Conservation (phyloP, 331 rosid genomes). For the Quercus tomentella region DNA sequence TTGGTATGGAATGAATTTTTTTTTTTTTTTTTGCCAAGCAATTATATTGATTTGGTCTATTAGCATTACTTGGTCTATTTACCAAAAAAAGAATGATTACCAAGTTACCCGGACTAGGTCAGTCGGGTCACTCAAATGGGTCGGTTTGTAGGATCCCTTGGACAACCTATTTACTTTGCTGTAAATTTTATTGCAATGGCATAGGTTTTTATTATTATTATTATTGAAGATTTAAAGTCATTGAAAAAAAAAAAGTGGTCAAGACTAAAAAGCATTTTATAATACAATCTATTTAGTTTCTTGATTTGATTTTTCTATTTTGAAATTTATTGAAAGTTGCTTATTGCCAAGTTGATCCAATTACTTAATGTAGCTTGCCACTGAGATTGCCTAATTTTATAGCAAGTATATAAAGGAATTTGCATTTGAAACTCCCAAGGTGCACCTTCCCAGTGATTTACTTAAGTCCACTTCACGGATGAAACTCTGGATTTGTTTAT, state of each 20-base stretch:
- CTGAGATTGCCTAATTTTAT: no score
- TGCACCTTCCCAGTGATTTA: no score
- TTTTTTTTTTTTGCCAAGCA: background rate
- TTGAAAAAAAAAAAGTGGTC: background rate
- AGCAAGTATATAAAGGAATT: no score
- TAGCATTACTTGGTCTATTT: no score
- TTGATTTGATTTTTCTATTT: background rate
- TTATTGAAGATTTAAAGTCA: background rate
- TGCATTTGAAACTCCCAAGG: no score
- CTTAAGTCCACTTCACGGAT: no score
- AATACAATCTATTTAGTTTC: no score
- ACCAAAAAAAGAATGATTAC: no score
- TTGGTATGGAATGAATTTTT: background rate
- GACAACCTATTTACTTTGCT: background rate
- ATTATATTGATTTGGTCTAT: background rate
- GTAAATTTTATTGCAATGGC: background rate
- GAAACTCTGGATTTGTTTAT: constrained; percentile 12
- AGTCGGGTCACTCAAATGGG: no score
- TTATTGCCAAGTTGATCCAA: background rate
- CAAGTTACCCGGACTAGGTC: no score
- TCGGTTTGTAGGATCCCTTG: no score
- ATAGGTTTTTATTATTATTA: background rate
- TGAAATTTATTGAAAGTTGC: background rate
- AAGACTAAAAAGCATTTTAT: background rate
- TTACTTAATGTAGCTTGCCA: no score